phyloP scores from a whole-genome alignment of 2,329 filamentous ascomycete species.

The Aureobasidium namibiae region DNA sequence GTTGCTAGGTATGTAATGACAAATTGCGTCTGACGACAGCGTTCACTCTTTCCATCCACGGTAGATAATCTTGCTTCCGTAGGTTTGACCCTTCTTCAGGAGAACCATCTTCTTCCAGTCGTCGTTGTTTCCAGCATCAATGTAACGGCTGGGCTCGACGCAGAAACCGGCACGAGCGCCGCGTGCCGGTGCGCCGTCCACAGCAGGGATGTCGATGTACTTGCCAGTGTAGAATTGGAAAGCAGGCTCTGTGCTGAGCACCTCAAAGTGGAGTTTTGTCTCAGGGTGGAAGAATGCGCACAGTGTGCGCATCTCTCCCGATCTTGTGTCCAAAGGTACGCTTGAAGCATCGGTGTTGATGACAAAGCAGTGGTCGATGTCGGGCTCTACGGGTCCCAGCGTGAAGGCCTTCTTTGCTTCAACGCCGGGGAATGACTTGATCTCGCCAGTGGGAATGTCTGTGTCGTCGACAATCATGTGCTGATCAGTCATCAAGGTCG shows the following conservation, averaged over 20 bases:
- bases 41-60: constrained; percentile 63
- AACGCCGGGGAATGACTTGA: constrained; percentile 57
- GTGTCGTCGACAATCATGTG: constrained; percentile 67
- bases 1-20: neutral
- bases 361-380: constrained; percentile 88
- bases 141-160: constrained; percentile 83
- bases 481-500: constrained; percentile 48
- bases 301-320: constrained; percentile 55
- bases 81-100: constrained; percentile 76
- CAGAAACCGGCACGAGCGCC: constrained; percentile 71
- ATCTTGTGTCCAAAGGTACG: constrained; percentile 44
- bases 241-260: constrained; percentile 83
- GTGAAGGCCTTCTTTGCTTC: constrained; percentile 60
- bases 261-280: constrained; percentile 72
- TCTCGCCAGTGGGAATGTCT: constrained; percentile 65
- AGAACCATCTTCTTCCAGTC: constrained; percentile 73
- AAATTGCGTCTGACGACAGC: neutral
- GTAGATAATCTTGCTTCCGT: constrained; percentile 75
- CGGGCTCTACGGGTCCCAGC: constrained; percentile 61
- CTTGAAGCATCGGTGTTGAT: constrained; percentile 53
- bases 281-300: constrained; percentile 65
- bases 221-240: constrained; percentile 97
- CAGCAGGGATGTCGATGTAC: constrained; percentile 63
- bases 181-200: constrained; percentile 52
- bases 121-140: constrained; percentile 77